Conservation (phyloP, 2,329 filamentous ascomycete species). For the Rhexocercosporidium sp. region DNA sequence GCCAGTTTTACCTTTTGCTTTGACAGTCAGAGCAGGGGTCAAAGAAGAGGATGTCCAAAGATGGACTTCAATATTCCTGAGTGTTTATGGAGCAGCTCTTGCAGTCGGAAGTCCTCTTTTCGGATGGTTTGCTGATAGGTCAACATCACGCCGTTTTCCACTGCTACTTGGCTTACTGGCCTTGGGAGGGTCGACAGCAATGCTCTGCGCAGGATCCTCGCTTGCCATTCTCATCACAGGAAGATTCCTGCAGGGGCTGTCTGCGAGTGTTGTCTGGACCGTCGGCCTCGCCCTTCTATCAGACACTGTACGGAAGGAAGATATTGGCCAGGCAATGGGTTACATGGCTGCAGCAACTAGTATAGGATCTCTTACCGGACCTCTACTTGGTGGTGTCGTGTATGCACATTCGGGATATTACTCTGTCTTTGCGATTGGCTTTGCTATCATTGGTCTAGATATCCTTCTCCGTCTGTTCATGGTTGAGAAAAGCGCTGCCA, state of each 20-base stretch:
- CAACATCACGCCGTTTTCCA: conserved; percentile 64
- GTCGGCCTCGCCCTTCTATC: conserved; percentile 73
- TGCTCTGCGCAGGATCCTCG: conserved; percentile 68
- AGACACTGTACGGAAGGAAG: conserved; percentile 63
- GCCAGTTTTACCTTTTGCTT: conserved; percentile 72
- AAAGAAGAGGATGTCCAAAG: conserved; percentile 59
- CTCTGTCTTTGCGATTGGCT: conserved; percentile 62
- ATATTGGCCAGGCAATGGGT: conserved; percentile 37
- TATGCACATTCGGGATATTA: conserved; percentile 67
- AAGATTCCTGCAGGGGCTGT: conserved; percentile 69
- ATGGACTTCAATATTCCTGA: conserved; percentile 76
- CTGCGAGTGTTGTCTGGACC: conserved; percentile 75
- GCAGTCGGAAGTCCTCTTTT: conserved; percentile 54
- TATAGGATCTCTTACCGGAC: conserved; percentile 65
- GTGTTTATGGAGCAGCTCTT: conserved; percentile 71
- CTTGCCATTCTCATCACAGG: conserved; percentile 66
- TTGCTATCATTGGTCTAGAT: conserved; percentile 59
- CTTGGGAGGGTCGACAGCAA: conserved; percentile 59
- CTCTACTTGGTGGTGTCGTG: conserved; percentile 71
- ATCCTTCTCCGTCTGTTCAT: conserved; percentile 58
- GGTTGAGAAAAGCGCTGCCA: conserved; percentile 60
- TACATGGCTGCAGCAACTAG: conserved; percentile 52
- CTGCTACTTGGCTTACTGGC: conserved; percentile 62
- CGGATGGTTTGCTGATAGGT: conserved; percentile 66
- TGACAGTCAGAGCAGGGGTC: conserved; percentile 60